These are phyloP conservation scores for Rutstroemia sp. DNA, from an alignment of 2,329 filamentous ascomycete species.

Conservation along the genomic window DNA sequence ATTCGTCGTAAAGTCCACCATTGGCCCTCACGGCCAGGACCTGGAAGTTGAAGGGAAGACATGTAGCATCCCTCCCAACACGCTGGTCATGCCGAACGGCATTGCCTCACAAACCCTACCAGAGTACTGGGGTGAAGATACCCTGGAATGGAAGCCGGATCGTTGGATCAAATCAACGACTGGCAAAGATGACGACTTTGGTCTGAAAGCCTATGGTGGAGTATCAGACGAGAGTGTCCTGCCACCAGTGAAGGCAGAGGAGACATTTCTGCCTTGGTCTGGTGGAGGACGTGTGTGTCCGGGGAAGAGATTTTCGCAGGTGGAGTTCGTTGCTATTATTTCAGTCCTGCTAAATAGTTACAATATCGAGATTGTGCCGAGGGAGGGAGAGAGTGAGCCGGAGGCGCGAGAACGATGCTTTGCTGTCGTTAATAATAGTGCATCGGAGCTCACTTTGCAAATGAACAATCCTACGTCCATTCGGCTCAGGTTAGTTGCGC, in stretches of 20 bases:
- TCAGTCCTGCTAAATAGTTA: not conserved
- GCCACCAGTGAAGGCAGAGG: no score
- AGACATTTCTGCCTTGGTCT: not conserved
- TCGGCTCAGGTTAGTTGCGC: no score
- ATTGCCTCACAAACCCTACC: not conserved
- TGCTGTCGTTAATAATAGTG: not conserved
- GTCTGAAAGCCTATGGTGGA: not conserved
- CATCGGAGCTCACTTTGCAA: not conserved
- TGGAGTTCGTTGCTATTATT: not conserved
- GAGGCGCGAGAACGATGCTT: not conserved
- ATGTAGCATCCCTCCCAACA: not conserved
- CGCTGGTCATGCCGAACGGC: not conserved
- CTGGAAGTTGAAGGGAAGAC: no score
- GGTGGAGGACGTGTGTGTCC: not conserved
- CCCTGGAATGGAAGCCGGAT: not conserved
- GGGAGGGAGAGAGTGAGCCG: not conserved
- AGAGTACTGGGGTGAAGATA: not conserved
- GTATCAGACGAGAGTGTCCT: not conserved
- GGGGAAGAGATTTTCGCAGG: not conserved
- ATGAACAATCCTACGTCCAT: not conserved
- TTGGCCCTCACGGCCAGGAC: no score
- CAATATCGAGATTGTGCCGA: not conserved
- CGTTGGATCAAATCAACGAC: not conserved
- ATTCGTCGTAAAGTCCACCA: no score
- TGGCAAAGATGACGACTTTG: not conserved